These are phyloP conservation scores for Gossypium davidsonii DNA, from an alignment of 441 rosid genomes.

Conservation along the genomic window DNA sequence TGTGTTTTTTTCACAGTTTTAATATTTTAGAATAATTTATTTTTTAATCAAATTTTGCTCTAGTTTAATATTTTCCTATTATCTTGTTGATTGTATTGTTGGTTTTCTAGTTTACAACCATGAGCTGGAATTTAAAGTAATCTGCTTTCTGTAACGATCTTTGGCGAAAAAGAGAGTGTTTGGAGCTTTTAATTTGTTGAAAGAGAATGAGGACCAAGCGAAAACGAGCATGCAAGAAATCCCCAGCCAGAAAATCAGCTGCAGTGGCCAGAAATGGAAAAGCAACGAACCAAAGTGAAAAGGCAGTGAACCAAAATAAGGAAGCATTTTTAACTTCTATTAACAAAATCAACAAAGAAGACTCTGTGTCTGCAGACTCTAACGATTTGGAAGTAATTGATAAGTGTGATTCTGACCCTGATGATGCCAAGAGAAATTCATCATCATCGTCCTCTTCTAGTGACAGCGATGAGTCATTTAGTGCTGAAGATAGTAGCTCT, in stretches of 20 bases:
- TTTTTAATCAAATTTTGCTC: neutral
- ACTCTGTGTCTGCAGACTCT: neutral
- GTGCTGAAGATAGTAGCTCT: constrained; percentile 22
- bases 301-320: neutral
- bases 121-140: neutral
- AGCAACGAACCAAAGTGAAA: constrained; percentile 16
- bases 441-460: constrained; percentile 31
- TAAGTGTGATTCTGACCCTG: neutral
- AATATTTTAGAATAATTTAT: neutral
- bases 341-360: constrained; percentile 18
- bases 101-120: neutral
- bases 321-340: constrained; percentile 19
- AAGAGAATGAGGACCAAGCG: constrained; percentile 15
- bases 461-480: constrained; percentile 25
- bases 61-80: neutral
- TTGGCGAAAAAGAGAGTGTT: neutral
- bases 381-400: constrained; percentile 15
- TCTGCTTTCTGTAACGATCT: neutral
- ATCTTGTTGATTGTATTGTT: neutral
- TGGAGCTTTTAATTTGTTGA: neutral
- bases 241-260: neutral
- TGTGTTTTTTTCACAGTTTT: too few species aligned
- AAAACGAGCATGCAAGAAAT: constrained; percentile 10
- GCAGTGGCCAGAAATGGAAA: constrained; percentile 2
- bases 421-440: neutral